Conservation (phyloP, 2,329 filamentous ascomycete genomes). For the Nothomitra cinnamomea region DNA sequence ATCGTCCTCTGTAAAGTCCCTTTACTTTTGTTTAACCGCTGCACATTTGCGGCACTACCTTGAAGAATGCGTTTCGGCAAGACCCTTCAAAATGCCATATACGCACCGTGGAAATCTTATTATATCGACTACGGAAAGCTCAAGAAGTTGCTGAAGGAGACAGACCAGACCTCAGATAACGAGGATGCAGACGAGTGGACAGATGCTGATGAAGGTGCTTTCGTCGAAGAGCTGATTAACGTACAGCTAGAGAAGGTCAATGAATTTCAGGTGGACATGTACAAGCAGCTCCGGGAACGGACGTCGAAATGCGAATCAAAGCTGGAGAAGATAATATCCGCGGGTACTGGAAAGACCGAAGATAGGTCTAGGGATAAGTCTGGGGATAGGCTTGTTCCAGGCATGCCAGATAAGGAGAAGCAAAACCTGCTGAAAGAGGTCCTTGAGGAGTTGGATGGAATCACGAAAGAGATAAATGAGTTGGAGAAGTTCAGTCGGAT, state of each 20-base stretch:
- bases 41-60: not conserved
- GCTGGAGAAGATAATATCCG: slow-evolving; percentile 38
- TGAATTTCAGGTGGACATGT: slow-evolving; percentile 68
- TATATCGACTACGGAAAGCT: slow-evolving; percentile 95
- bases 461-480: slow-evolving; percentile 82
- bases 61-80: slow-evolving; percentile 77
- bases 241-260: slow-evolving; percentile 91
- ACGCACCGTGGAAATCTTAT: slow-evolving; percentile 76
- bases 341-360: slow-evolving; percentile 18
- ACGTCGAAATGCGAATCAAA: slow-evolving; percentile 51
- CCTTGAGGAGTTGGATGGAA: slow-evolving; percentile 63
- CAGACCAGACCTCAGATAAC: slow-evolving; percentile 33
- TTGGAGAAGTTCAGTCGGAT: slow-evolving; percentile 89
- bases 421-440: slow-evolving; percentile 44
- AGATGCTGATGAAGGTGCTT: slow-evolving; percentile 79
- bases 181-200: slow-evolving; percentile 52
- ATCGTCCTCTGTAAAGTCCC: too few relatives aligned
- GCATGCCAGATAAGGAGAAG: slow-evolving; percentile 5
- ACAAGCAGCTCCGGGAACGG: slow-evolving; percentile 65
- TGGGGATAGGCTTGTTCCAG: slow-evolving; percentile 19
- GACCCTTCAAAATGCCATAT: slow-evolving; percentile 64
- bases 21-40: not conserved
- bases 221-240: slow-evolving; percentile 91
- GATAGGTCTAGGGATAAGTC: slow-evolving; percentile 22
- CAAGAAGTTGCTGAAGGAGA: slow-evolving; percentile 71